phyloP scores from a whole-genome alignment of 805 yeast species.

The Starmerella apicola region DNA sequence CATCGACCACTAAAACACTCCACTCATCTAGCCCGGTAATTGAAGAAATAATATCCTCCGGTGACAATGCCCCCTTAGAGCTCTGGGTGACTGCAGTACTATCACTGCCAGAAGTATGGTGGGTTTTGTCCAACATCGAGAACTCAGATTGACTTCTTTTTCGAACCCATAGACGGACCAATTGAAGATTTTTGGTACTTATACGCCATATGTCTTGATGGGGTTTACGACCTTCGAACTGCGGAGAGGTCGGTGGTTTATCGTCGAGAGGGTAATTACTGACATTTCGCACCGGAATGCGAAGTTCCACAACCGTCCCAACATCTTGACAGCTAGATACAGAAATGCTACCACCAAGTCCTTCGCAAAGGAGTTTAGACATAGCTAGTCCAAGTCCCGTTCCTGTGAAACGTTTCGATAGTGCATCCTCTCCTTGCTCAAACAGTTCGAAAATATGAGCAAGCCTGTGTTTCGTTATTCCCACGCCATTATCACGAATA shows the following conservation, averaged over 20 bases:
- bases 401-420: slow-evolving; percentile 85
- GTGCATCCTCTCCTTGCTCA: slow-evolving; percentile 90
- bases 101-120: too few relatives aligned
- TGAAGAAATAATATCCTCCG: too few relatives aligned
- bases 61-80: too few relatives aligned
- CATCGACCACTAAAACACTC: slow-evolving; percentile 77
- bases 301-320: slow-evolving; percentile 16
- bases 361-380: slow-evolving; percentile 74
- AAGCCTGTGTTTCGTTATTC: slow-evolving; percentile 69
- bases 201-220: background rate
- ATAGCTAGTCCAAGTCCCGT: slow-evolving; percentile 86
- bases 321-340: slow-evolving; percentile 21
- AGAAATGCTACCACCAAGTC: slow-evolving; percentile 75
- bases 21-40: too few relatives aligned
- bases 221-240: background rate
- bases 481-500: slow-evolving; percentile 85
- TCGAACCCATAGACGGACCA: too few relatives aligned
- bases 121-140: too few relatives aligned
- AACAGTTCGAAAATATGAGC: slow-evolving; percentile 87
- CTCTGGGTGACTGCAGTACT: too few relatives aligned
- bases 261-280: background rate
- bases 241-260: background rate
- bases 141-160: too few relatives aligned
- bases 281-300: slow-evolving; percentile 14
- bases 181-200: background rate